phyloP scores from a whole-genome alignment of 140 eudicot species.

The Stevia rebaudiana region DNA sequence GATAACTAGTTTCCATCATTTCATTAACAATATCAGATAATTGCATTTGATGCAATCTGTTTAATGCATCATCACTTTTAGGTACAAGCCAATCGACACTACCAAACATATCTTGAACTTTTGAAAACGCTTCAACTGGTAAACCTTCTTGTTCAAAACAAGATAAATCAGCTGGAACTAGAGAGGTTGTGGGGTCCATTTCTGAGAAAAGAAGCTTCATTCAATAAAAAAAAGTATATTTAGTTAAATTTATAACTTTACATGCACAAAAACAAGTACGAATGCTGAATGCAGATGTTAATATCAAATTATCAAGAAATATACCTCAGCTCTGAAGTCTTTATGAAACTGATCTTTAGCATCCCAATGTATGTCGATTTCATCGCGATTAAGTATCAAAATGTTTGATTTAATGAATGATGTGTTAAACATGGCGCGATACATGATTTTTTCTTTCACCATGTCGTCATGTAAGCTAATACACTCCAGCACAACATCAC shows the following conservation, averaged over 20 bases:
- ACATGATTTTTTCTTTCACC: constrained; percentile 56
- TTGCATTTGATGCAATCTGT: constrained; percentile 34
- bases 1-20: constrained; percentile 39
- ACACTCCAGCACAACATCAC: constrained; percentile 88
- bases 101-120: constrained; percentile 36
- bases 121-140: constrained; percentile 70
- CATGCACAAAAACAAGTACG: neutral
- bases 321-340: constrained; percentile 77
- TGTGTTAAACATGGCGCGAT: constrained; percentile 74
- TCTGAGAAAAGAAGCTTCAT: constrained; percentile 82
- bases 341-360: constrained; percentile 57
- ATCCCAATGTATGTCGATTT: constrained; percentile 61
- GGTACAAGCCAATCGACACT: constrained; percentile 61
- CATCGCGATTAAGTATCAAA: constrained; percentile 66
- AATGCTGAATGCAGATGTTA: neutral
- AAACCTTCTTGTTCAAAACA: constrained; percentile 58
- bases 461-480: constrained; percentile 52
- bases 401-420: constrained; percentile 67
- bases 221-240: constrained; percentile 15
- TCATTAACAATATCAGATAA: constrained; percentile 38
- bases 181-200: constrained; percentile 57
- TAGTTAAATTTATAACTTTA: neutral
- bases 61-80: constrained; percentile 43
- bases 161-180: constrained; percentile 42
- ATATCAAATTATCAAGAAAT: constrained; percentile 10